Conservation (phyloP, 179 eudicot genomes). For the Heliamphora pulchella region DNA sequence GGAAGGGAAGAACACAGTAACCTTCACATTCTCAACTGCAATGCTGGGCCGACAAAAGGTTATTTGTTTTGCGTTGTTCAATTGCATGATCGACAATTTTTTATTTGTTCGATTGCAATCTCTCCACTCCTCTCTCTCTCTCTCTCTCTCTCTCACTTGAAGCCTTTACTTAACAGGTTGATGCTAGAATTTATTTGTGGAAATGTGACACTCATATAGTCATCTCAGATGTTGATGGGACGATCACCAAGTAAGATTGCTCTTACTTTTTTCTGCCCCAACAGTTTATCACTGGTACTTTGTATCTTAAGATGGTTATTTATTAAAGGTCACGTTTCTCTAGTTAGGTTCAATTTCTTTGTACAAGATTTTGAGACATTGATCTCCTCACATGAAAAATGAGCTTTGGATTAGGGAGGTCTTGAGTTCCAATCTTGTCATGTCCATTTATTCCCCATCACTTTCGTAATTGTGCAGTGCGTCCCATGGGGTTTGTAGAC, state of each 20-base stretch:
- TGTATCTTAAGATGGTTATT: neutral
- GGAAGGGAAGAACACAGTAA: constrained; percentile 67
- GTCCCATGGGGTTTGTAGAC: neutral
- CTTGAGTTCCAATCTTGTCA: neutral
- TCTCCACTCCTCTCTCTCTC: neutral
- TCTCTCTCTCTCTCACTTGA: constrained; percentile 1
- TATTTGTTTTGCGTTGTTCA: constrained; percentile 8
- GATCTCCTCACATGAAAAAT: neutral
- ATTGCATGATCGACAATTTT: neutral
- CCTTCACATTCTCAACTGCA: constrained; percentile 74
- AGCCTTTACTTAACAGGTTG: constrained; percentile 45
- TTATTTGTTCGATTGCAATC: no score
- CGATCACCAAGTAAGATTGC: constrained; percentile 76
- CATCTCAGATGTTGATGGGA: constrained; percentile 98
- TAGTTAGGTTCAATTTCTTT: neutral
- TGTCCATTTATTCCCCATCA: neutral
- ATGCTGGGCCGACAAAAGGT: constrained; percentile 87
- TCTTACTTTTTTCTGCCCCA: neutral
- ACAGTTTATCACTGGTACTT: neutral
- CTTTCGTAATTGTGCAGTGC: neutral
- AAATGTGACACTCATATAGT: constrained; percentile 82
- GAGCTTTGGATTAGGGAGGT: neutral
- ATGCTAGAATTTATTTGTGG: constrained; percentile 91
- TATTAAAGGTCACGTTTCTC: neutral
- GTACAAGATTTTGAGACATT: neutral